These are phyloP conservation scores for Sugiyamaella neomexicana DNA, from an alignment of 1,139 yeast genomes.

Conservation along the genomic window DNA sequence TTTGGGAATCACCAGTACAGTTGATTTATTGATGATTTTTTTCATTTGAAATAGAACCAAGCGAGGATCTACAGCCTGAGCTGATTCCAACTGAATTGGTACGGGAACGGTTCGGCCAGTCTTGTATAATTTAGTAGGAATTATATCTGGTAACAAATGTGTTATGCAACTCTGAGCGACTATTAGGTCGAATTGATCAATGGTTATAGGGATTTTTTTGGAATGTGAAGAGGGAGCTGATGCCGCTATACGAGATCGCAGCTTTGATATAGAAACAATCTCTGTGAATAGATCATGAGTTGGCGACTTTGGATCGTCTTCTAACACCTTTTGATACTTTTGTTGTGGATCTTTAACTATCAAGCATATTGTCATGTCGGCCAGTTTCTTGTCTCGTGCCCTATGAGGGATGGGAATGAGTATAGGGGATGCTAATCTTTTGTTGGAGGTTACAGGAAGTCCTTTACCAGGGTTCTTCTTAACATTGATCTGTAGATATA, in stretches of 20 bases:
- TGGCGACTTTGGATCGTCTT: constrained; percentile 25
- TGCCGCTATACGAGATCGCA: constrained; percentile 26
- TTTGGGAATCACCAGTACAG: constrained; percentile 29
- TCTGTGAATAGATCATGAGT: constrained; percentile 33
- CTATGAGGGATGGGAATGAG: constrained; percentile 32
- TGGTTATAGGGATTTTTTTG: constrained; percentile 10
- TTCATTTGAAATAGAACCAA: constrained; percentile 30
- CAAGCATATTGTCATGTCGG: constrained; percentile 29
- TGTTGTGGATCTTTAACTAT: constrained; percentile 34
- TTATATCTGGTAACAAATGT: constrained; percentile 28
- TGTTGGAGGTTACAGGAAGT: constrained; percentile 10
- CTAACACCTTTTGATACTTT: constrained; percentile 26
- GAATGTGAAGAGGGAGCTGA: constrained; percentile 15
- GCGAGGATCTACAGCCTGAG: constrained; percentile 27
- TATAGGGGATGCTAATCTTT: constrained; percentile 26
- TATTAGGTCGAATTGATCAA: constrained; percentile 30
- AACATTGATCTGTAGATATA: constrained; percentile 30
- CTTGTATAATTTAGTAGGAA: constrained; percentile 31
- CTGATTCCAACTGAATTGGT: constrained; percentile 29
- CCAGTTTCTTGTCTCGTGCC: constrained; percentile 24
- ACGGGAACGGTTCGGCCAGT: constrained; percentile 33
- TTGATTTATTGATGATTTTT: constrained; percentile 29
- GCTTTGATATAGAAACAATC: constrained; percentile 31
- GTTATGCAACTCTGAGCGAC: constrained; percentile 31
- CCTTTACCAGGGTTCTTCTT: constrained; percentile 20